phyloP scores from a whole-genome alignment of 768 basidiomycete genomes.

The Mycena crocata region DNA sequence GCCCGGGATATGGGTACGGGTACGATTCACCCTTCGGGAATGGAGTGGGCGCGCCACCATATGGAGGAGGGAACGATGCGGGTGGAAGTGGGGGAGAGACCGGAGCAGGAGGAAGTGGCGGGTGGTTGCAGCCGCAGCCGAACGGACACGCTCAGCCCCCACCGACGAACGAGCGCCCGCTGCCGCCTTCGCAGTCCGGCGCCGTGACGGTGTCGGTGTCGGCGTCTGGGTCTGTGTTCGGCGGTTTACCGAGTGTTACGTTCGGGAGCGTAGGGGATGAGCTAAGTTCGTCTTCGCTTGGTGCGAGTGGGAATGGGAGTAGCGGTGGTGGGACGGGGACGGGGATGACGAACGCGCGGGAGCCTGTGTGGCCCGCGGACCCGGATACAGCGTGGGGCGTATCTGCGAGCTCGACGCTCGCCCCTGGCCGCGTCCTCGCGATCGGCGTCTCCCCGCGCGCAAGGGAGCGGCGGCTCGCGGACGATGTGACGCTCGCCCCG shows the following conservation, averaged over 20 bases:
- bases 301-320: background rate
- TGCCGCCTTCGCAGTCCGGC: constrained; percentile 25
- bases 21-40: too few species aligned
- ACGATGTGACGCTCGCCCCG: too few species aligned
- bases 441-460: constrained; percentile 31
- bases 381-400: background rate
- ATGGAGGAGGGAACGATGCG: too few species aligned
- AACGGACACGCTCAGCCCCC: background rate
- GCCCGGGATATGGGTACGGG: too few species aligned
- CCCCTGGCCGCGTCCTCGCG: constrained; percentile 14
- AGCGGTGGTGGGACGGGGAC: background rate
- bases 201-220: constrained; percentile 21
- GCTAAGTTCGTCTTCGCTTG: background rate
- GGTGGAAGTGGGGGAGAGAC: too few species aligned
- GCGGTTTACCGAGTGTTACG: background rate
- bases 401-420: background rate
- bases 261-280: constrained; percentile 25
- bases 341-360: background rate
- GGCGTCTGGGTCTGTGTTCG: background rate
- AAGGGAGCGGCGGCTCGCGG: constrained; percentile 13
- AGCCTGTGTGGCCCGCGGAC: constrained; percentile 22
- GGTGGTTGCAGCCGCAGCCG: background rate
- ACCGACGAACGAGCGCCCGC: constrained; percentile 15
- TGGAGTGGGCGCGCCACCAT: too few species aligned
- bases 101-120: background rate